Base-by-base conservation (phyloP, 2,329 filamentous ascomycete genomes). In the Aspergillus arachidicola region DNA sequence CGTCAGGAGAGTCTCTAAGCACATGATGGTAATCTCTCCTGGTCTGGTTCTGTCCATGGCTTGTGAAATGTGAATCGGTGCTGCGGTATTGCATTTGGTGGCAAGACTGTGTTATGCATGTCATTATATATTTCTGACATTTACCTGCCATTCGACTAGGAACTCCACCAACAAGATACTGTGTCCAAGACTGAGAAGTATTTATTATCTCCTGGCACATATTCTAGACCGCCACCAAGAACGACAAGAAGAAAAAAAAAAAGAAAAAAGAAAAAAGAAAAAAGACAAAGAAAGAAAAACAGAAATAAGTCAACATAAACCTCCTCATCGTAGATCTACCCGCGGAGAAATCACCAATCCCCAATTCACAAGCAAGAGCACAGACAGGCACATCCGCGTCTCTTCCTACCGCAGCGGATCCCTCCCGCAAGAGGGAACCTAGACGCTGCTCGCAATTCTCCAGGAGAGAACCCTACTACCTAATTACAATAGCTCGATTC, bases 301-400 rank as follows among this genome's bases (percentile, higher is more conserved):
- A 14, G 21, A 32, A 34, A 14, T 34, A 11, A 34, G 16, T 21
- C 26, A 36, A 14, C 34, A 36, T 16, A 36, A 36, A 36, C 5
- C 32, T 11, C 32, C 11, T 34, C 32, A 11, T 36, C 34, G 5
- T 36, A 36, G 34, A 36, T 16, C 34, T 14, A 36, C 0, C 34
- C 34, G 12, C 12, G 34, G 34, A 36, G 34, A 16, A 36, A 36
- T 16, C 12, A 11, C 30, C 30, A 32, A 32, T 21, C 16, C 28
- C 26, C 26, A 38, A 16, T 28, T 38, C 43, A 51, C 6, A 23
- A 51, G 48, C 30, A 55, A 28, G 34, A 54, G 58, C 58, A 60
- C 58, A 53, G 58, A 59, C 58, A 59, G 58, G 58, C 34, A 59
- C 46, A 54, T 38, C 57, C 14, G 34, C 46, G 26, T 32, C 41